Percentiles rank a stretch among this genome's conserved stretches.
Evolutionary conservation across 768 basidiomycete genomes (phyloP).

Genomic region (Rhizopogon roseolus): DNA sequence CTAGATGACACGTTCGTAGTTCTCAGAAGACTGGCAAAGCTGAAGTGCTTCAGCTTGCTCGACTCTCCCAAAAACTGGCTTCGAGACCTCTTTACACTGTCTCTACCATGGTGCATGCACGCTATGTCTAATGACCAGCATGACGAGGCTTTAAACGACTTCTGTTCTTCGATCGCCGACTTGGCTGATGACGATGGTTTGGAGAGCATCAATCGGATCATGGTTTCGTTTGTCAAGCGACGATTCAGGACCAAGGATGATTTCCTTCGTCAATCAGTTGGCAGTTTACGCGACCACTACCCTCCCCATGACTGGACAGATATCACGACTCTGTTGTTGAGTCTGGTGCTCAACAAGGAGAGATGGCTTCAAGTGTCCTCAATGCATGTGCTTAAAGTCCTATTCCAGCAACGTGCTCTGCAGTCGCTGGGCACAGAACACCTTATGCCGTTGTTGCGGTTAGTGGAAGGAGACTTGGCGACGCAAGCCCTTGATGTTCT

Average conservation of each 20-base stretch:
- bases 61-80: constrained; percentile 69
- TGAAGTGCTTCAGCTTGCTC: constrained; percentile 60
- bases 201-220: constrained; percentile 79
- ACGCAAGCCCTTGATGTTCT: constrained; percentile 88
- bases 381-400: constrained; percentile 84
- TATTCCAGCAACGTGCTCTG: constrained; percentile 80
- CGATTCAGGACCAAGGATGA: constrained; percentile 92
- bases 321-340: constrained; percentile 80
- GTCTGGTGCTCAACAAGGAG: constrained; percentile 78
- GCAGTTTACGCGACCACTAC: constrained; percentile 83
- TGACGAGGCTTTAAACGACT: constrained; percentile 57
- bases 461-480: constrained; percentile 85
- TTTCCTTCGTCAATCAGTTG: constrained; percentile 85
- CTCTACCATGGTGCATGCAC: constrained; percentile 85
- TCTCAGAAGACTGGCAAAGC: constrained; percentile 56
- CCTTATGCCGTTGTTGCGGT: constrained; percentile 84
- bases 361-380: constrained; percentile 78
- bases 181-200: constrained; percentile 72
- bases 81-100: constrained; percentile 76
- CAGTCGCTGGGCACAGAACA: constrained; percentile 79
- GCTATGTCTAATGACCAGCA: constrained; percentile 63
- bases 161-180: constrained; percentile 67
- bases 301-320: constrained; percentile 71
- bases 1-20: constrained; percentile 62
- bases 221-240: constrained; percentile 82